Conservation (phyloP, 768 basidiomycete species). For the Psilocybe subaeruginosa region DNA sequence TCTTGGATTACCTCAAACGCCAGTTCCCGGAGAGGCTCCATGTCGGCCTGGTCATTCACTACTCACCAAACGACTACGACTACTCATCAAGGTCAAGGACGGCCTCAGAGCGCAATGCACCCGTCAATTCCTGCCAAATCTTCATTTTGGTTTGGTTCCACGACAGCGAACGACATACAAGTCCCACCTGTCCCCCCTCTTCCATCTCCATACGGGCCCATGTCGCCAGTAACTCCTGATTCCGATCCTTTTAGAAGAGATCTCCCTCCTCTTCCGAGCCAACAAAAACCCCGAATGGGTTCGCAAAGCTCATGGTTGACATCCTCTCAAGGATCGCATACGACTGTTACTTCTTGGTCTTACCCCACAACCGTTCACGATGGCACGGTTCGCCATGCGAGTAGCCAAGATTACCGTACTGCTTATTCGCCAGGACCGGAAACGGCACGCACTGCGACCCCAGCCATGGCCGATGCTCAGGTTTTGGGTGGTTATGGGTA, state of each 20-base stretch:
- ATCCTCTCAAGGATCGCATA: constrained; percentile 59
- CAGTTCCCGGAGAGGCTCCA: constrained; percentile 56
- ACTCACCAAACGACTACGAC: constrained; percentile 57
- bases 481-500: constrained; percentile 76
- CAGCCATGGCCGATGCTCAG: constrained; percentile 57
- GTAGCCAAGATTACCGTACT: constrained; percentile 45
- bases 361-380: constrained; percentile 55
- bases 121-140: constrained; percentile 57
- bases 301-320: constrained; percentile 80
- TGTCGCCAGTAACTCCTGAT: constrained; percentile 49
- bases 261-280: constrained; percentile 28
- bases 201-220: constrained; percentile 57
- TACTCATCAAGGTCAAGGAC: constrained; percentile 31
- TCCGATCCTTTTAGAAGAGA: constrained; percentile 71
- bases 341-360: constrained; percentile 68
- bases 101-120: constrained; percentile 38
- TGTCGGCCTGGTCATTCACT: constrained; percentile 75
- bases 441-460: constrained; percentile 50
- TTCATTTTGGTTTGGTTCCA: constrained; percentile 62
- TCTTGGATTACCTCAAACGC: constrained; percentile 82
- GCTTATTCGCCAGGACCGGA: constrained; percentile 34
- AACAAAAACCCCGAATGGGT: constrained; percentile 52
- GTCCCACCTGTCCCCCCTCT: constrained; percentile 75
- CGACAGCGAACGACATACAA: constrained; percentile 42
- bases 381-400: constrained; percentile 34